A percentile compares a stretch with the other conserved stretches of the same genome.
Evolutionary conservation across 768 basidiomycete genomes (phyloP).

Genomic region (Suillus spraguei): DNA sequence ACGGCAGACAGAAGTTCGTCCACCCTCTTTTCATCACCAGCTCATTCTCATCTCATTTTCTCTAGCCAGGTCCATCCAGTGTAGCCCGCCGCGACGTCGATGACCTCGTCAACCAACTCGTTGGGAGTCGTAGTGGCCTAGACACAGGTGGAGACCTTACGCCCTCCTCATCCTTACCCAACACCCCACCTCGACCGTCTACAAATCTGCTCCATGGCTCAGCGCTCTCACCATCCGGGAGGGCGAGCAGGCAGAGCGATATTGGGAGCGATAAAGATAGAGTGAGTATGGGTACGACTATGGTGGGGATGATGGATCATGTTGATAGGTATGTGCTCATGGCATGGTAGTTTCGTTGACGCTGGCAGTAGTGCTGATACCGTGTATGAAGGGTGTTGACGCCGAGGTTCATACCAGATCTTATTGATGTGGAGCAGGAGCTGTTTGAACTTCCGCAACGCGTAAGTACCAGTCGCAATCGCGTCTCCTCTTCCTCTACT

Average conservation of each 20-base stretch:
- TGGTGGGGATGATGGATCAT: constrained; percentile 61
- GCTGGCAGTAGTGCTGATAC: not conserved
- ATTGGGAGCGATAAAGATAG: constrained; percentile 49
- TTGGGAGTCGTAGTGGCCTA: constrained; percentile 51
- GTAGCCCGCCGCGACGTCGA: constrained; percentile 61
- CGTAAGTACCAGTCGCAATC: constrained; percentile 42
- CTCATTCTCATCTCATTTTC: constrained; percentile 1
- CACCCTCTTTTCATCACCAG: not conserved
- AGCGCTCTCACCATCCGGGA: constrained; percentile 51
- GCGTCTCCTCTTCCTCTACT: not conserved
- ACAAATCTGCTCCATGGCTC: constrained; percentile 38
- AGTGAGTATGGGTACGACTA: constrained; percentile 45
- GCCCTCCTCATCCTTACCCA: constrained; percentile 71
- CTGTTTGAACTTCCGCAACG: constrained; percentile 88
- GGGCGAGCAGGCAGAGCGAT: constrained; percentile 74
- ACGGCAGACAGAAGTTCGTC: constrained; percentile 28
- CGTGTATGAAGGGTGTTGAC: constrained; percentile 53
- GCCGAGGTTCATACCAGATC: constrained; percentile 68
- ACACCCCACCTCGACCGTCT: constrained; percentile 58
- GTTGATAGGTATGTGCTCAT: constrained; percentile 59
- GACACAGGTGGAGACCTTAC: constrained; percentile 64
- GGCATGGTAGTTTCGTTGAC: not conserved
- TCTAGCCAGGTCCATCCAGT: constrained; percentile 44
- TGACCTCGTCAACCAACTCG: constrained; percentile 62
- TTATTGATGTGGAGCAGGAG: constrained; percentile 90